Conservation (phyloP, 2,329 filamentous ascomycete genomes). For the Pestalotiopsis sp. region DNA sequence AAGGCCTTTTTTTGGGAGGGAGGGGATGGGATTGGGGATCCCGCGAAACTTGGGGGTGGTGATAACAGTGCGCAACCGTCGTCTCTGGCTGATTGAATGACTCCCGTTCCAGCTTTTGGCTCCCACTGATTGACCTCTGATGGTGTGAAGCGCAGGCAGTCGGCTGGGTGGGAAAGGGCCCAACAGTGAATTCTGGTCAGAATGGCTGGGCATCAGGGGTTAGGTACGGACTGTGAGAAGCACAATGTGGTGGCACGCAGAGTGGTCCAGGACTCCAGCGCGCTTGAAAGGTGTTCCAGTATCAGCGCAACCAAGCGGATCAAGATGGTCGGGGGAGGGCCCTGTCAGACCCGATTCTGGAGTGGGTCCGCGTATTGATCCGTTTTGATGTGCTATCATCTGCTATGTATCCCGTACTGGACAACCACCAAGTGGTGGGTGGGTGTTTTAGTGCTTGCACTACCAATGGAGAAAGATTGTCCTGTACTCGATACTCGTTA, state of each 20-base stretch:
- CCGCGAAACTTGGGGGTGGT: not conserved
- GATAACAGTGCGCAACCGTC: not conserved
- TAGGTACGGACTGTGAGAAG: not conserved
- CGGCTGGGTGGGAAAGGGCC: no score
- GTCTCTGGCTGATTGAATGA: not conserved
- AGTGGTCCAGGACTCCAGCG: not conserved
- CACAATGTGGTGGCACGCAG: not conserved
- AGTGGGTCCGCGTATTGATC: not conserved
- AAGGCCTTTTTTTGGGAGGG: not conserved
- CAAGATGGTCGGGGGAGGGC: not conserved
- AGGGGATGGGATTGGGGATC: not conserved
- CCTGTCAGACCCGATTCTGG: not conserved
- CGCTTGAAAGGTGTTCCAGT: slow-evolving; percentile 1
- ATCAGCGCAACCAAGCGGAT: slow-evolving; percentile 1
- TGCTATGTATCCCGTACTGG: not conserved
- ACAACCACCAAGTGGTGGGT: not conserved
- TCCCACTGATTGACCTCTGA: not conserved
- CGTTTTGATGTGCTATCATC: not conserved
- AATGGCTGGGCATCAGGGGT: slow-evolving; percentile 10
- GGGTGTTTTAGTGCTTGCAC: not conserved
- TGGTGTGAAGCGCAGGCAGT: slow-evolving; percentile 11
- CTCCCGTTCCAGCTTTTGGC: not conserved
- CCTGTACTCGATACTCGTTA: not conserved
- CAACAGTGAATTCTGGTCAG: not conserved
- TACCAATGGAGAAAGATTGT: not conserved